Evolutionary conservation across 2,329 filamentous ascomycete species (phyloP).

Genomic region (Cladosporium sp.): DNA sequence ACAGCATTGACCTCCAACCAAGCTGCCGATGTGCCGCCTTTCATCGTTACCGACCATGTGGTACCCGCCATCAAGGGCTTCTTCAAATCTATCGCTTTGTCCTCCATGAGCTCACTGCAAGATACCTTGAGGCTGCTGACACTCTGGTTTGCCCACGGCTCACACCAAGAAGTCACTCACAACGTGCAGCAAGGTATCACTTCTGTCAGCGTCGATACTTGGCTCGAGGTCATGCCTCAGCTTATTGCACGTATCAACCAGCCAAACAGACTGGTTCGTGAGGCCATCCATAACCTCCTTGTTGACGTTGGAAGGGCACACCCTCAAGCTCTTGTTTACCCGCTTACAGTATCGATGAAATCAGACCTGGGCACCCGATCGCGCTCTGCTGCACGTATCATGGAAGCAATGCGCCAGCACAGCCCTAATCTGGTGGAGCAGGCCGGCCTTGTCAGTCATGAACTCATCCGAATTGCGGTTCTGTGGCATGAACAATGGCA

Average conservation of each 20-base stretch:
- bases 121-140: conserved; percentile 90
- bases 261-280: conserved; percentile 80
- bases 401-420: conserved; percentile 97
- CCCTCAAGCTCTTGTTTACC: conserved; percentile 94
- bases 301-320: conserved; percentile 90
- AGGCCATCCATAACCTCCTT: conserved; percentile 86
- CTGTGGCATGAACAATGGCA: conserved; percentile 99
- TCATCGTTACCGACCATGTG: conserved; percentile 76
- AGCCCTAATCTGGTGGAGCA: conserved; percentile 90
- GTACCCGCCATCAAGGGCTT: conserved; percentile 94
- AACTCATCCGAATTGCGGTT: conserved; percentile 93
- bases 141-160: conserved; percentile 93
- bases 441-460: conserved; percentile 89
- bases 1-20: conserved; percentile 68
- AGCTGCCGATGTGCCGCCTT: conserved; percentile 54
- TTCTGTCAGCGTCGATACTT: conserved; percentile 92
- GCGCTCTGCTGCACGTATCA: conserved; percentile 83
- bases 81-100: conserved; percentile 93
- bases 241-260: conserved; percentile 97
- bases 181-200: conserved; percentile 87
- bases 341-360: conserved; percentile 96
- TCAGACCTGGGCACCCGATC: conserved; percentile 81
- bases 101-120: conserved; percentile 85
- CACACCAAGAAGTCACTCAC: conserved; percentile 77
- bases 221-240: conserved; percentile 97